Percentiles rank a stretch among this genome's conserved stretches.
Evolutionary conservation across 2,329 filamentous ascomycete species (phyloP).

Genomic region (Aspergillus caelatus): DNA sequence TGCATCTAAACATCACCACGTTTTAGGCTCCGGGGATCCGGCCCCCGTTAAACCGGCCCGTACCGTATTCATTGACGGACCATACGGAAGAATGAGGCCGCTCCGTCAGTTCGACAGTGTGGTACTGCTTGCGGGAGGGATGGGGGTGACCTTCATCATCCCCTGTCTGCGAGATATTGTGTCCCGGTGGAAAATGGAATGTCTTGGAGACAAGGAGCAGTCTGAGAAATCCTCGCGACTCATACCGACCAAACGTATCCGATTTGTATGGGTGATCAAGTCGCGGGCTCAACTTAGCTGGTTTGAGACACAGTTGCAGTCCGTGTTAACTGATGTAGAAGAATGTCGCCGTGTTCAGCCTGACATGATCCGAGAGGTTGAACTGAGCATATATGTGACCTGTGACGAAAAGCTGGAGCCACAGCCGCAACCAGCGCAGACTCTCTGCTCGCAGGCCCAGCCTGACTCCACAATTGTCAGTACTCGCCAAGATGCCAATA

Average conservation of each 20-base stretch:
- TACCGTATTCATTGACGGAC: slow-evolving; percentile 56
- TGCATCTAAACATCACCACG: slow-evolving; percentile 46
- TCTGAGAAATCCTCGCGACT: slow-evolving; percentile 23
- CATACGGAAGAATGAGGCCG: slow-evolving; percentile 55
- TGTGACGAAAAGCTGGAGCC: slow-evolving; percentile 52
- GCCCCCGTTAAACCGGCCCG: slow-evolving; percentile 21
- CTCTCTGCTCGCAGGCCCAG: slow-evolving; percentile 29
- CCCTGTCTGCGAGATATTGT: slow-evolving; percentile 61
- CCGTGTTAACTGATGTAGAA: slow-evolving; percentile 48
- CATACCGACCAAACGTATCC: slow-evolving; percentile 52
- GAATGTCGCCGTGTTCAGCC: slow-evolving; percentile 32
- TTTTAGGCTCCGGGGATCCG: slow-evolving; percentile 23
- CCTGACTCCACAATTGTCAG: background rate
- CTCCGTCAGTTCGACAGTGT: slow-evolving; percentile 64
- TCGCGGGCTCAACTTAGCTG: slow-evolving; percentile 55
- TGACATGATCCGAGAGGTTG: slow-evolving; percentile 47
- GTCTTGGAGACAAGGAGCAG: slow-evolving; percentile 13
- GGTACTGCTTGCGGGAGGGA: slow-evolving; percentile 62
- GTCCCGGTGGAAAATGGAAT: slow-evolving; percentile 46
- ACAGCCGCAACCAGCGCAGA: slow-evolving; percentile 1
- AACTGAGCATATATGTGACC: slow-evolving; percentile 59
- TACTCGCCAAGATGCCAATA: background rate
- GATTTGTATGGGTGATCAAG: slow-evolving; percentile 63
- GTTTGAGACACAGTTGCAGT: slow-evolving; percentile 55
- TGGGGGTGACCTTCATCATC: slow-evolving; percentile 61